Base-by-base conservation (phyloP, 2,329 filamentous ascomycete genomes). In the Penicillium griseofulvum region DNA sequence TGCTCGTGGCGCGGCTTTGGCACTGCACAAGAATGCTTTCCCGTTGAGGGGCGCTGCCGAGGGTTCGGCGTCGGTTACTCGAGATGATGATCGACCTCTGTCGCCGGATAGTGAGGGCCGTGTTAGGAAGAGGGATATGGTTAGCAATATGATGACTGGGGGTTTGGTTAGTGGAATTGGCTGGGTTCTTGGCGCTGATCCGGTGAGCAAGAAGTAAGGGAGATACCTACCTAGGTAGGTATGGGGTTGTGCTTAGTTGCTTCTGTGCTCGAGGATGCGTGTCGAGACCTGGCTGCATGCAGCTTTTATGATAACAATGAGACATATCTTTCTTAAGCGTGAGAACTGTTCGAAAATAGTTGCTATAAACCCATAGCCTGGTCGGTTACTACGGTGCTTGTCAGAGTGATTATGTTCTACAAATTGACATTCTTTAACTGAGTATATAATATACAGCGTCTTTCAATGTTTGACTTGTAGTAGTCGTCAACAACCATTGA, bases 111-210 rank as follows among this genome's bases (percentile, higher is more conserved):
- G 61, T 16, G 65, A 68, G 26, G 67, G 64, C 1, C 70, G 72
- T 39, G 73, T 79, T 16, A 68, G 79, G 39, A 81, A 80, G 63
- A 68, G 79, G 55, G 79, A 81, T 67, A 71, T 86, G 73, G 83
- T 87, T 45, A 83, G 83, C 55, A 86, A 80, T 71, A 84, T 84
- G 70, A 84, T 86, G 6, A 85, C 82, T 12, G 83, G 83, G 2
- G 83, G 83, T 7, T 68, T 87, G 65, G 83, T 82, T 8, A 84
- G 78, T 67, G 85, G 85, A 10, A 75, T 87, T 64, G 85, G 85
- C 9, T 87, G 85, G 85, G 81, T 87, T 54, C 68, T 87, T 52
- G 85, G 85, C 68, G 77, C 76, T 51, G 76, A 78, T 56, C 76
- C 77, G 14, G 72, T 76, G 43, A 71, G 73, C 65, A 67, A 66